Base-by-base conservation (phyloP, 1,284 basidiomycete genomes). In the Sanguinoderma infundibulare region DNA sequence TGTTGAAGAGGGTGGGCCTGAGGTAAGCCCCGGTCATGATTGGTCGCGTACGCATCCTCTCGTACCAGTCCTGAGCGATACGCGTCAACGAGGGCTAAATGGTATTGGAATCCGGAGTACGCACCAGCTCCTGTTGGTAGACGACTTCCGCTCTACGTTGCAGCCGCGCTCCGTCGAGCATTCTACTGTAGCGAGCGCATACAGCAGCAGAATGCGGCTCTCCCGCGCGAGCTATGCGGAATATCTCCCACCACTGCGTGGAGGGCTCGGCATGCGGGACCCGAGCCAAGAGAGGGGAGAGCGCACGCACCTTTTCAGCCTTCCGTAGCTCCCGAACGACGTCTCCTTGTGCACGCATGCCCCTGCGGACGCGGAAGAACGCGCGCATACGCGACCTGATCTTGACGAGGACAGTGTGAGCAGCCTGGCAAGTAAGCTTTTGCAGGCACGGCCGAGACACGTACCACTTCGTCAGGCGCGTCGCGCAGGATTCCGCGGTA, bases 21-120 rank as follows among this genome's bases (percentile, higher is more conserved):
- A 93, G 71, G 70, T 86, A 83, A 5, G 79, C 82, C 3, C 92
- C 91, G 1, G 90, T 93, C 57, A 92, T 74, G 39, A 88, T 86
- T 4, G 90, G 85, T 1, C 85, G 81, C 34, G 78, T 81, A 38
- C 77, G 78, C 53, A 88, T 74, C 42, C 77, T 75, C n/a, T 80
- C 68, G 63, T 81, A 79, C 79, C 84, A 86, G 61, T 79, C 80
- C 84, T 85, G 54, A 1, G 17, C 39, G 12, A 26, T 20, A 24
- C 12, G 38, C 1, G 5, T 36, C 15, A 44, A 32, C 46, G 56
- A 40, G 24, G n/a, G 24, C 12, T 28, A 17, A 58, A 26, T 1
- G 12, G 5, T 6, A 12, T 22, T 5, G 20, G n/a, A 20, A 49
- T 28, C 54, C 30, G 4, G 36, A 15, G 34, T 7, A 76, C 83